Conservation (phyloP, 2,329 filamentous ascomycete species). For the Pestalotiopsis sp. region DNA sequence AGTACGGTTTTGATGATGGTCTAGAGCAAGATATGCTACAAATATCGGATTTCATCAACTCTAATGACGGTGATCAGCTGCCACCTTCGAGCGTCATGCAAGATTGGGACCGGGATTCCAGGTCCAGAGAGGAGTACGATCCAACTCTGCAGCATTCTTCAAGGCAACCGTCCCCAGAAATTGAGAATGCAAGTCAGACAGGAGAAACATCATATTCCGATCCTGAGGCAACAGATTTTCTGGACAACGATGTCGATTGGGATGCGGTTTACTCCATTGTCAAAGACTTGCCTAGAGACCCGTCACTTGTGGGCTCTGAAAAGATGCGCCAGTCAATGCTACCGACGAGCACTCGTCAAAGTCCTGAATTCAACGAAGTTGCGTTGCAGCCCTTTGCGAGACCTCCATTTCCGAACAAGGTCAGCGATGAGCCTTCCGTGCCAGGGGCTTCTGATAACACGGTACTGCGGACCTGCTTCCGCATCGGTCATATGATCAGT, state of each 20-base stretch:
- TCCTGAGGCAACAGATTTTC: slow-evolving; percentile 23
- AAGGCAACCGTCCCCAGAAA: slow-evolving; percentile 15
- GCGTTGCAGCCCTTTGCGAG: slow-evolving; percentile 47
- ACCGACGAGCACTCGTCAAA: too few species aligned
- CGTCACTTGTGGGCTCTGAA: slow-evolving; percentile 10
- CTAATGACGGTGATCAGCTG: slow-evolving; percentile 20
- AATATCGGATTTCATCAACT: slow-evolving; percentile 15
- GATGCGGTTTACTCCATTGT: slow-evolving; percentile 26
- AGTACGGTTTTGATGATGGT: slow-evolving; percentile 25
- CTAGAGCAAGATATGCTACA: slow-evolving; percentile 25
- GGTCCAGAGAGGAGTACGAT: slow-evolving; percentile 35
- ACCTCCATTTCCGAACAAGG: slow-evolving; percentile 47
- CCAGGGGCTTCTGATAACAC: slow-evolving; percentile 47
- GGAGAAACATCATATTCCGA: neutral
- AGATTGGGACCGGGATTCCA: slow-evolving; percentile 32
- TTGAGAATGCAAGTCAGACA: neutral
- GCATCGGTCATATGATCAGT: slow-evolving; percentile 59
- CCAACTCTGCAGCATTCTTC: slow-evolving; percentile 36
- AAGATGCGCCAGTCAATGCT: neutral
- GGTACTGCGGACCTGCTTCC: slow-evolving; percentile 61
- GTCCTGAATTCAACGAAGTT: slow-evolving; percentile 6
- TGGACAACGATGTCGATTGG: slow-evolving; percentile 44
- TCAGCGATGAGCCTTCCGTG: slow-evolving; percentile 53
- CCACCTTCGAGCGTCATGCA: slow-evolving; percentile 34
- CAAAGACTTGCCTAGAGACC: slow-evolving; percentile 14